A percentile compares a stretch with the other conserved stretches of the same genome.
Evolutionary conservation across 306 rosid species (phyloP).

Genomic region (Carpinus fangiana): DNA sequence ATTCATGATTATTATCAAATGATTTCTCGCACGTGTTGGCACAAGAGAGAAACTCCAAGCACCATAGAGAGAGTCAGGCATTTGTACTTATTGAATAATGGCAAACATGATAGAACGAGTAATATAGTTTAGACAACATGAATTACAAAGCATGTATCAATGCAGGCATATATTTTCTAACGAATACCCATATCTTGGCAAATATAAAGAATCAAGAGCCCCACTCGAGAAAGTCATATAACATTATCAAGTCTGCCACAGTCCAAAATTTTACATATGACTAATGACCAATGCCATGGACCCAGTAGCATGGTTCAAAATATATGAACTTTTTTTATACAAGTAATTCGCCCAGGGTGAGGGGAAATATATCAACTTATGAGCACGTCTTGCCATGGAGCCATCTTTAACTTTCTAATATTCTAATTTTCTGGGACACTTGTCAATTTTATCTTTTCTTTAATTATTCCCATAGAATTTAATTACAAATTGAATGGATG

Average conservation of each 20-base stretch:
- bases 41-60: background rate
- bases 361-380: too few relatives aligned
- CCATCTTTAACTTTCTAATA: background rate
- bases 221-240: background rate
- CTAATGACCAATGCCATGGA: background rate
- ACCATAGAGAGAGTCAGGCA: background rate
- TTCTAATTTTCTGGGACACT: background rate
- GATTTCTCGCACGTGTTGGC: background rate
- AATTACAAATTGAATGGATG: background rate
- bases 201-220: background rate
- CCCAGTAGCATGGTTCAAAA: too few relatives aligned
- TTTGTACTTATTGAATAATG: background rate
- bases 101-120: background rate
- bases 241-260: background rate
- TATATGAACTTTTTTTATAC: too few relatives aligned
- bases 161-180: background rate
- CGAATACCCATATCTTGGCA: background rate
- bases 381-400: background rate
- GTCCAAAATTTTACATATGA: background rate
- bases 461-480: background rate
- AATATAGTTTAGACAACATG: background rate
- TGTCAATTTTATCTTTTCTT: background rate
- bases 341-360: too few relatives aligned
- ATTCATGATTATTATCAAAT: background rate
- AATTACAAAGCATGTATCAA: background rate